Conservation (phyloP, 1,284 basidiomycete species). For the Puccinia coronata region DNA sequence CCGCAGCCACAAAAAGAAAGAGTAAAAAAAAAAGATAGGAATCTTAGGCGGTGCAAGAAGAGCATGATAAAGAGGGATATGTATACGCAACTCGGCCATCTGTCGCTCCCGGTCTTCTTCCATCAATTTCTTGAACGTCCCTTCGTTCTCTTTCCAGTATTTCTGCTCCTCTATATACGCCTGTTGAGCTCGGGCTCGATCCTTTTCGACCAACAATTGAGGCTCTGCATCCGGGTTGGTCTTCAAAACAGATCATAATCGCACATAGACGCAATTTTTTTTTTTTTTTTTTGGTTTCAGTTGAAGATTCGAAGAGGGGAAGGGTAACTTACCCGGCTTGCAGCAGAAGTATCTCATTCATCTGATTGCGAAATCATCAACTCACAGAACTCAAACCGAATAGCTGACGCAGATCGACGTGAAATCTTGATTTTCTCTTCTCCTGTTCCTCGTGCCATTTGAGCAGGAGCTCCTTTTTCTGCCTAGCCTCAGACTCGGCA, state of each 20-base stretch:
- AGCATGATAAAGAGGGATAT: conserved; percentile 53
- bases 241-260: not conserved
- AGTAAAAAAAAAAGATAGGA: conserved; percentile 38
- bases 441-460: conserved; percentile 74
- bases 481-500: conserved; percentile 78
- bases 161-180: conserved; percentile 84
- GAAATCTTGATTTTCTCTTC: conserved; percentile 56
- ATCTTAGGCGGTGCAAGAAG: conserved; percentile 40
- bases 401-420: conserved; percentile 20
- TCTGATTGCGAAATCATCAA: not conserved
- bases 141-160: conserved; percentile 79
- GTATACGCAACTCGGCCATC: conserved; percentile 62
- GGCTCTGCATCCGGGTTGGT: conserved; percentile 62
- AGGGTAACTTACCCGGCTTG: too few species aligned
- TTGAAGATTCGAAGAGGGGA: not conserved
- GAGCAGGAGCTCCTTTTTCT: conserved; percentile 73
- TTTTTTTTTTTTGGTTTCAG: not conserved
- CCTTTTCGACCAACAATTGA: conserved; percentile 81
- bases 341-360: not conserved
- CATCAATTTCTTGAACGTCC: conserved; percentile 73
- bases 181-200: conserved; percentile 80
- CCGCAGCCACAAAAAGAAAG: conserved; percentile 21
- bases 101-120: conserved; percentile 80
- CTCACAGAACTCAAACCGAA: conserved; percentile 46
- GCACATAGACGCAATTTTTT: too few species aligned